Base-by-base conservation (phyloP, 305 asterid genomes). In the Fraxinus baroniana region DNA sequence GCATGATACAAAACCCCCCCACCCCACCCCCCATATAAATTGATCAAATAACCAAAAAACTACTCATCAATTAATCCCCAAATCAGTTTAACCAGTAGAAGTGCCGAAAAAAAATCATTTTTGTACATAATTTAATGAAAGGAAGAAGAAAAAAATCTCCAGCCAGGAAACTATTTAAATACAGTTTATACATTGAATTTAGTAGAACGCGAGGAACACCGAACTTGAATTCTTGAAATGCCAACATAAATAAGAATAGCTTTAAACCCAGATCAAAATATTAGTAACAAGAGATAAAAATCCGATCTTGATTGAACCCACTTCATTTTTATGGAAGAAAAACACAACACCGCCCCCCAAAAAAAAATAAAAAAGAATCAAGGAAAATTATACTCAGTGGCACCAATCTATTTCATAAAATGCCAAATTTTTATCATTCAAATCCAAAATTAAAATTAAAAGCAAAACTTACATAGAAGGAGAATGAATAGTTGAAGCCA, bases 401-500 rank as follows among this genome's bases (percentile, higher is more conserved):
- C 36, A 22, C 28, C 49, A 18, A 12, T 12, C 36, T 20, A 28
- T 66, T 6, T 44, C 46, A 77, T 32, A 57, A 82, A 77, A 77
- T 5, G 10, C 83, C 55, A 18, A 77, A 15, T 36, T 24, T 39
- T 20, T 66, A 85, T 85, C 84, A 72, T 82, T 46, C 79, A 72
- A 13, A 64, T 71, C 80, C 41, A 37, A 13, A 30, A 74, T 30
- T 24, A 10, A 8, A 5, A 17, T n/a, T 0, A 0, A 7, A 66
- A 66, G 30, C 13, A 2, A 36, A 24, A 73, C 92, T 89, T 28
- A 92, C 96, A 55, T 1, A 5, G 94, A 82, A 12, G 94, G 93
- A 74, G 90, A 72, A 80, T 88, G 94, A 75, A 93, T 66, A 30
- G 94, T 88, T 1, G 97, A 92, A 79, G 95, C 92, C 96, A 90